Evolutionary conservation across 768 basidiomycete species (phyloP), one percentile per base, ranked within the genome.

Genomic region (Daedaleopsis sinensis): DNA sequence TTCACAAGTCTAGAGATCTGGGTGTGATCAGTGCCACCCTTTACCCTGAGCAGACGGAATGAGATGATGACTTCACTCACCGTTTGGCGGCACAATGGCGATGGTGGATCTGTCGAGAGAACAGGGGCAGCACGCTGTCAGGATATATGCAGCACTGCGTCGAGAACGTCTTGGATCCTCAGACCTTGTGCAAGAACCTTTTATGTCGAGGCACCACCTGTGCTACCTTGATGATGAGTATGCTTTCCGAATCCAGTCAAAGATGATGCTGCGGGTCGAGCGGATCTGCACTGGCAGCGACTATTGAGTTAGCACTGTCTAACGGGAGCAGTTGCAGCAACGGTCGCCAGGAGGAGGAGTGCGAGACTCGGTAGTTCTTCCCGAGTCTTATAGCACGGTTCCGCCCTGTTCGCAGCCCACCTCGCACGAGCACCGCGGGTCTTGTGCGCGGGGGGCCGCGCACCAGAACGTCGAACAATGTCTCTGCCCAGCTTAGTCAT

Each of bases 401-500:
- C 21, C 13, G 37, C 47, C 13, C 36, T 27, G 6, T 32, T 18
- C 42, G 44, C 50, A 46, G 10, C 44, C 48, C 32, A 44, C 61
- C 37, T 37, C 27, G 37, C 61, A 38, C 51, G 59, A 49, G 27
- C 46, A 27, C 39, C 38, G 49, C 27, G 58, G 36, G 61, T 58
- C 61, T 62, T 53, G 61, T 62, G 56, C 44, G 56, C 56, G 56
- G 56, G 24, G n/a, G 46, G 19, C 35, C 23, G 21, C 21, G 21
- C 11, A 55, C 21, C 49, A 57, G 35, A 57, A 52, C 51, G 43
- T 8, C 56, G 61, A 58, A 62, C 61, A 62, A 62, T 62, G 62
- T 58, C 56, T 62, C 55, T 19, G 35, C 49, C 24, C 46, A 13
- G 62, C 57, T 63, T 63, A 63, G 62, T 63, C 62, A 63, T 63